Evolutionary conservation across 306 rosid genomes (phyloP).

Genomic region (Vigna nakashimae): DNA sequence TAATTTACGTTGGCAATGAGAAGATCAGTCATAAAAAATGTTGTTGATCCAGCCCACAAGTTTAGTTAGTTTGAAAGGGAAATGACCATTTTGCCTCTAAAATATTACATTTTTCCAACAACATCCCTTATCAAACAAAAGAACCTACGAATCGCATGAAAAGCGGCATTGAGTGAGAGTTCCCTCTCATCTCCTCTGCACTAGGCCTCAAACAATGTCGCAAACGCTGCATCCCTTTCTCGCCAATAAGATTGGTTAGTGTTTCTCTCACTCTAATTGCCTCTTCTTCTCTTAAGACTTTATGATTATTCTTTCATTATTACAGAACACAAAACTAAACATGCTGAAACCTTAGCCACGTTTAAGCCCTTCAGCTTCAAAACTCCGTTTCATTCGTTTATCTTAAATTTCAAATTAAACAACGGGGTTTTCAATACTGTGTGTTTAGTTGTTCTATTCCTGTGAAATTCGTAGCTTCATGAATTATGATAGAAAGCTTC

Average conservation of each 20-base stretch:
- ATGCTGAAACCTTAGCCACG: not conserved
- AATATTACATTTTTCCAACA: slow-evolving; percentile 35
- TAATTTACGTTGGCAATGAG: too few relatives aligned
- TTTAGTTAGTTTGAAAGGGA: not conserved
- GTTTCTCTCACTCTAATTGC: not conserved
- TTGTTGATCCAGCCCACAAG: not conserved
- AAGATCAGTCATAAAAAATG: too few relatives aligned
- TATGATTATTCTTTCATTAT: not conserved
- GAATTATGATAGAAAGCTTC: slow-evolving; percentile 8
- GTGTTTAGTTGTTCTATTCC: not conserved
- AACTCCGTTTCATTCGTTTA: slow-evolving; percentile 23
- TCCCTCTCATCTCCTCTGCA: not conserved
- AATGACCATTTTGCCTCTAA: slow-evolving; percentile 28
- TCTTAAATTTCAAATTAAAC: not conserved
- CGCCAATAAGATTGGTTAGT: slow-evolving; percentile 57
- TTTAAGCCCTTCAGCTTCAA: slow-evolving; percentile 17
- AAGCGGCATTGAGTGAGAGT: slow-evolving; percentile 44
- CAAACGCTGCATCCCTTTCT: slow-evolving; percentile 56
- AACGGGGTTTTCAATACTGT: slow-evolving; percentile 36
- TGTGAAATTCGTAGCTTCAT: not conserved
- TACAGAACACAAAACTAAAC: not conserved
- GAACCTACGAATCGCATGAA: slow-evolving; percentile 6
- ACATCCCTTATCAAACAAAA: slow-evolving; percentile 58
- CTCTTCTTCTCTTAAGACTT: not conserved
- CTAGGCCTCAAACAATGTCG: slow-evolving; percentile 53